Percentiles rank a stretch among this genome's conserved stretches.
Evolutionary conservation across 257 asterid genomes (phyloP).

Genomic region (Solanum verrucosum): DNA sequence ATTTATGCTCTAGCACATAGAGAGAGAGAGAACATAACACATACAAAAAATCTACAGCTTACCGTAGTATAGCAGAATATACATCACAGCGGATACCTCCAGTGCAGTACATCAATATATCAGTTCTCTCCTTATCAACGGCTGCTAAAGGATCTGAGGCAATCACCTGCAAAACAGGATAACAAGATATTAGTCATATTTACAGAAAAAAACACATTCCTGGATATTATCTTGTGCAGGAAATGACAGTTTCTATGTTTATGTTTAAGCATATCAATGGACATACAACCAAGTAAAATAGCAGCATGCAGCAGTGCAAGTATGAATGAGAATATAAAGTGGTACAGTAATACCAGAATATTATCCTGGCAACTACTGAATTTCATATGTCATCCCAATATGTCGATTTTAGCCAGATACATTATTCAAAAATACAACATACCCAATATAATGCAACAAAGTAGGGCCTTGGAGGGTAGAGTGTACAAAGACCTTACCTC

Average conservation of each 20-base stretch:
- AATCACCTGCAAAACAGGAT: constrained; percentile 26
- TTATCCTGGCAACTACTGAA: not conserved
- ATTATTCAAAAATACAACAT: not conserved
- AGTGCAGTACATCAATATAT: constrained; percentile 91
- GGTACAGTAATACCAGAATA: not conserved
- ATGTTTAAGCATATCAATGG: not conserved
- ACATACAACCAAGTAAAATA: not conserved
- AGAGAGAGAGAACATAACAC: not conserved
- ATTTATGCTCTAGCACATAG: not conserved
- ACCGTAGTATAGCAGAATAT: constrained; percentile 90
- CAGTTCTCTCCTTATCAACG: constrained; percentile 71
- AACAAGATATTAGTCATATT: not conserved
- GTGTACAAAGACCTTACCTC: not conserved
- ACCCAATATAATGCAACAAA: not conserved
- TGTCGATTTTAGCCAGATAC: not conserved
- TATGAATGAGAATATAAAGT: not conserved
- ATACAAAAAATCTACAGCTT: not conserved
- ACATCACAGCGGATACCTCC: constrained; percentile 98
- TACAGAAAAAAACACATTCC: constrained; percentile 1
- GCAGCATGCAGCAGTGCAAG: not conserved
- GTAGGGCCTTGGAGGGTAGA: not conserved
- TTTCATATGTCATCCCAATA: not conserved
- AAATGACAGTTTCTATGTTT: not conserved
- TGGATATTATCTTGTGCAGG: not conserved
- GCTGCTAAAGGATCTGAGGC: constrained; percentile 73